Base-by-base conservation (phyloP, 352 stramenopile genomes). In the Phytophthora tentaculata region DNA sequence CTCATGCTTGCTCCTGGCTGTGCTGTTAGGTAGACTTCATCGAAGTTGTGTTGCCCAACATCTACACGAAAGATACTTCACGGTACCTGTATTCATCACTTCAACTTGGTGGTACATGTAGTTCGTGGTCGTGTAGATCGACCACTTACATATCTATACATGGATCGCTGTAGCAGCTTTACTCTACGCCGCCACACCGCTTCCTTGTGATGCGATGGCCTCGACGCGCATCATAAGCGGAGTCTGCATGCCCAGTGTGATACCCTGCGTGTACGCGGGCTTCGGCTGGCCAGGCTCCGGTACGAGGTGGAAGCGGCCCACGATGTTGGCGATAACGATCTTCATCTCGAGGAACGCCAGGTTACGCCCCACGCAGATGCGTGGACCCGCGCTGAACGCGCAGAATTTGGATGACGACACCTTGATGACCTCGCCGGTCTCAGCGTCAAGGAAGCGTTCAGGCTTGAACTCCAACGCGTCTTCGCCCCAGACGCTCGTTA, bases 361-460 rank as follows among this genome's bases (percentile, higher is more conserved):
- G 24, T 70, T 73, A 19, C 65, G 74, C 14, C 84, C 84, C 28
- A 88, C 69, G 45, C 84, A 92, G 17, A 79, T 64, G 26, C 83
- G 69, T 10, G 73, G 74, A 2, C 84, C 84, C 5, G 72, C 80
- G 48, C 80, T 80, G 53, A 92, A 92, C 0, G 82, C 57, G n/a
- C 76, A 79, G 61, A 91, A 94, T 58, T 92, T 77, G 62, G 77
- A 93, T 12, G 76, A 63, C 9, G 83, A 84, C 9, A 86, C 29
- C 22, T 67, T 64, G 14, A 67, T 23, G 17, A 79, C 56, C 41
- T 81, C 73, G 16, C 69, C 66, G 0, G 64, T 85, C 7, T 67
- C 66, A n/a, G 43, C 26, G 22, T 85, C 77, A 17, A 85, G 64
- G 52, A 74, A 90, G 5, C 83, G 73, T 48, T 89, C 75, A 5